Base-by-base conservation (phyloP, 2,329 filamentous ascomycete species). In the Akanthomyces uredinophilus region DNA sequence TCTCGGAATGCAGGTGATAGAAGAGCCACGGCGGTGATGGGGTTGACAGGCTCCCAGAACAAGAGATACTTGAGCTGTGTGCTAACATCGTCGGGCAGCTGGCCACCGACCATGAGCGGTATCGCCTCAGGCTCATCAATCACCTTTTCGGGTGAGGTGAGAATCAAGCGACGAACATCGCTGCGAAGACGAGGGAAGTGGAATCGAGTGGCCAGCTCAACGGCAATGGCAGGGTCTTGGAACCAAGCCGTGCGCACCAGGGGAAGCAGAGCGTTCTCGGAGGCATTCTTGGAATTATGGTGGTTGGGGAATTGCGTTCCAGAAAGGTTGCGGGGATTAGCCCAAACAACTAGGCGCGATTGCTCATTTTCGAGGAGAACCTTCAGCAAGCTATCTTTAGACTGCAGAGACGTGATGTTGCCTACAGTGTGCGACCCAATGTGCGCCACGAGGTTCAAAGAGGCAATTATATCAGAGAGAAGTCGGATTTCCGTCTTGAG, bases 1-100 rank as follows among this genome's bases (percentile, higher is more conserved):
- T 96, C 94, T 46, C 88, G 87, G 73, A 96, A 99, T 1, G 89
- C 87, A 0, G 96, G 96, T 67, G 96, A 74, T 78, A 99, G 98
- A 75, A 96, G 92, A 0, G 92, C 96, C 7, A 96, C 88, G 0
- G 96, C 93, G 11, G 93, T 95, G 65, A 96, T 89, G 0, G 95
- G 95, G 70, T 96, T 96, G 37, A 96, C 88, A 0, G 95, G 87
- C 24, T 89, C 85, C 95, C 95, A 99, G 77, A 91, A 97, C 1
- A 99, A 80, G 18, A 99, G 80, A 74, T 96, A 96, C 86, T 94
- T 96, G 60, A 98, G 82, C 74, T 97, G 93, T 68, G 72, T 64
- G 60, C 86, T 87, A 50, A 98, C 83, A 75, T 98, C 94, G 44
- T 80, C 79, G 0, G 93, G 92, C 56, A 98, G 76, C 49, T 86